phyloP scores from a whole-genome alignment of 1,284 basidiomycete genomes.

The Fistulina hepatica region DNA sequence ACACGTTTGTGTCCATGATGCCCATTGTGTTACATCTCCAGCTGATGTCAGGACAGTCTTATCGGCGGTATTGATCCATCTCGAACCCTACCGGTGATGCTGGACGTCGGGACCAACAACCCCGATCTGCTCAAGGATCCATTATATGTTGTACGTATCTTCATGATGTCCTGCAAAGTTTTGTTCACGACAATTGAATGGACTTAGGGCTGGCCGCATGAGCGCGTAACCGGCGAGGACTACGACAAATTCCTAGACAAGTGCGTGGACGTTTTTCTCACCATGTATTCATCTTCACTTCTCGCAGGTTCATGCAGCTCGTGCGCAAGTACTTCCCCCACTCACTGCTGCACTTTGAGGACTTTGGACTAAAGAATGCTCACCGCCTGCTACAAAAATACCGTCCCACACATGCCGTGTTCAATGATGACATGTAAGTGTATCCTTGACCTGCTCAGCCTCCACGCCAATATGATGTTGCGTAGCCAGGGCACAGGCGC shows the following conservation, averaged over 20 bases:
- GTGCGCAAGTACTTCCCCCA: slow-evolving; percentile 36
- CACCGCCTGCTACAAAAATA: slow-evolving; percentile 62
- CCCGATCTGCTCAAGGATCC: slow-evolving; percentile 47
- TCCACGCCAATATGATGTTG: slow-evolving; percentile 1
- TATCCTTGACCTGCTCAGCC: slow-evolving; percentile 1
- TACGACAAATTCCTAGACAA: slow-evolving; percentile 64
- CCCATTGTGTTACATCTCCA: slow-evolving; percentile 1
- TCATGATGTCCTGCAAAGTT: neutral
- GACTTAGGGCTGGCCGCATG: slow-evolving; percentile 51
- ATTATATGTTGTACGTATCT: slow-evolving; percentile 50
- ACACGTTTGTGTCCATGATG: slow-evolving; percentile 42
- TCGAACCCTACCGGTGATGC: slow-evolving; percentile 49
- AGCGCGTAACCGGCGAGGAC: slow-evolving; percentile 50
- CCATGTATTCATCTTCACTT: neutral
- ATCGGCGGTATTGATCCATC: slow-evolving; percentile 75
- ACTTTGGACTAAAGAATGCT: slow-evolving; percentile 70
- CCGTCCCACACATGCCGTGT: slow-evolving; percentile 53
- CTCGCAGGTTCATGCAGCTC: slow-evolving; percentile 36
- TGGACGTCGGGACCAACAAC: slow-evolving; percentile 78
- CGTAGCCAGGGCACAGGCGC: slow-evolving; percentile 77
- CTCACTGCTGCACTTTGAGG: slow-evolving; percentile 63
- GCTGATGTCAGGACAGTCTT: slow-evolving; percentile 39
- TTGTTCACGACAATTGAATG: too few relatives aligned
- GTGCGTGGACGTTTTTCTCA: slow-evolving; percentile 24
- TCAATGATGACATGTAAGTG: slow-evolving; percentile 71